A percentile compares a stretch with the other conserved stretches of the same genome.
phyloP scores from a whole-genome alignment of 495 filamentous ascomycete species.

The Aspergillus taichungensis region DNA sequence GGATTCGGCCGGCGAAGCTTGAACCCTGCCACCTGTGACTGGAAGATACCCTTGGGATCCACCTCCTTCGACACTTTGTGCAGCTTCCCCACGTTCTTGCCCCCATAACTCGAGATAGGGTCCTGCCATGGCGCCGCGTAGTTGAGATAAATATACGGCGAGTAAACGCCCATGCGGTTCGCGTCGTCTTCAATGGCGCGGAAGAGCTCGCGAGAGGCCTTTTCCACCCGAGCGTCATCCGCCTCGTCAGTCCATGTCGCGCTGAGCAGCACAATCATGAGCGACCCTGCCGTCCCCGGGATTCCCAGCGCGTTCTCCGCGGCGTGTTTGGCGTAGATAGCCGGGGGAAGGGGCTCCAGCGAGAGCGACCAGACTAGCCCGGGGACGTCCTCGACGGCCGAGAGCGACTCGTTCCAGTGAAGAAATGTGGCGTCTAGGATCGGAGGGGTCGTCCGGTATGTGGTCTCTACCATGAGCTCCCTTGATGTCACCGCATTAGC shows the following conservation, averaged over 20 bases:
- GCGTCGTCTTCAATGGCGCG: conserved; percentile 9
- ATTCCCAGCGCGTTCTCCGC: conserved; percentile 13
- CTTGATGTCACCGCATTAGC: neutral
- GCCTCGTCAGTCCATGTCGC: conserved; percentile 12
- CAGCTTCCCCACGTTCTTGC: conserved; percentile 21
- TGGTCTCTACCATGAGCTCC: conserved; percentile 6
- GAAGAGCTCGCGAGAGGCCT: conserved; percentile 5
- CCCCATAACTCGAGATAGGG: conserved; percentile 35
- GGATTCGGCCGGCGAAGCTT: neutral
- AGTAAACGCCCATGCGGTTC: conserved; percentile 1
- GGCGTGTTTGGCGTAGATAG: conserved; percentile 10
- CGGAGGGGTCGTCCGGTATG: conserved; percentile 3
- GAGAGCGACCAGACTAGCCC: conserved; percentile 14
- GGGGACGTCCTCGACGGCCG: conserved; percentile 5
- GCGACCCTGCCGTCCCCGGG: neutral
- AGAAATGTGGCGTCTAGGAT: conserved; percentile 11
- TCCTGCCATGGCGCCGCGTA: conserved; percentile 18
- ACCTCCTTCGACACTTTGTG: conserved; percentile 22
- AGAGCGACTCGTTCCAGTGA: conserved; percentile 8
- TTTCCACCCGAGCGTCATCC: conserved; percentile 11
- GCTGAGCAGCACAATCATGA: conserved; percentile 10
- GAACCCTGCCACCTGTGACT: conserved; percentile 5
- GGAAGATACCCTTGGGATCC: conserved; percentile 25
- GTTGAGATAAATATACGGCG: conserved; percentile 21
- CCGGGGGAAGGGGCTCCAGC: conserved; percentile 17